Evolutionary conservation across 2,329 filamentous ascomycete species (phyloP).

Genomic region (Karstenula rhodostoma): DNA sequence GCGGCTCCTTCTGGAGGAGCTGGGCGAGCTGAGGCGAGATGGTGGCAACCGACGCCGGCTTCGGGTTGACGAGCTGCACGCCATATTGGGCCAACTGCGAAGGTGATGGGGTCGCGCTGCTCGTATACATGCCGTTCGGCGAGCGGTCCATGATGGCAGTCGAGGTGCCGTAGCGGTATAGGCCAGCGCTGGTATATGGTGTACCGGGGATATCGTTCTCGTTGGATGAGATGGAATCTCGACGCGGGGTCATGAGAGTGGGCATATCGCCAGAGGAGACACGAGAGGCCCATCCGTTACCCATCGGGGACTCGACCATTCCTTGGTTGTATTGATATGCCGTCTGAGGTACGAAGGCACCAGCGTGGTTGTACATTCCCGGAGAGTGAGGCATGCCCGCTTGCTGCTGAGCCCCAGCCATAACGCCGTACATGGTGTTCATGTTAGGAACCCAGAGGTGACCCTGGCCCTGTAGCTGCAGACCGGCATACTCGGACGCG

Average conservation of each 20-base stretch:
- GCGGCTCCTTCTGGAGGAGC: constrained; percentile 72
- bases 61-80: constrained; percentile 50
- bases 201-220: constrained; percentile 62
- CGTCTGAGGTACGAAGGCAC: constrained; percentile 54
- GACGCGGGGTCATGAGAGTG: constrained; percentile 60
- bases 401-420: constrained; percentile 41
- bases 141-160: constrained; percentile 60
- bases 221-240: constrained; percentile 61
- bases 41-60: constrained; percentile 48
- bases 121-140: constrained; percentile 57
- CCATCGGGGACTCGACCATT: constrained; percentile 56
- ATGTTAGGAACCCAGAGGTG: constrained; percentile 49
- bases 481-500: constrained; percentile 45
- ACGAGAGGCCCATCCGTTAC: constrained; percentile 55
- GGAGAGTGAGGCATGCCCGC: constrained; percentile 43
- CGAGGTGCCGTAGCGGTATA: constrained; percentile 55
- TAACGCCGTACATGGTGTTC: constrained; percentile 45
- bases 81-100: constrained; percentile 56
- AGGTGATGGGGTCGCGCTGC: constrained; percentile 59
- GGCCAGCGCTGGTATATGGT: constrained; percentile 53
- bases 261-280: constrained; percentile 58
- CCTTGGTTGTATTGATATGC: constrained; percentile 56
- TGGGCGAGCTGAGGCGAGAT: constrained; percentile 57
- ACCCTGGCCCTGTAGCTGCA: constrained; percentile 41
- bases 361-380: constrained; percentile 56